Percentiles rank a stretch among this genome's conserved stretches.
phyloP scores from a whole-genome alignment of 257 asterid genomes.

The Oldenlandia corymbosa region DNA sequence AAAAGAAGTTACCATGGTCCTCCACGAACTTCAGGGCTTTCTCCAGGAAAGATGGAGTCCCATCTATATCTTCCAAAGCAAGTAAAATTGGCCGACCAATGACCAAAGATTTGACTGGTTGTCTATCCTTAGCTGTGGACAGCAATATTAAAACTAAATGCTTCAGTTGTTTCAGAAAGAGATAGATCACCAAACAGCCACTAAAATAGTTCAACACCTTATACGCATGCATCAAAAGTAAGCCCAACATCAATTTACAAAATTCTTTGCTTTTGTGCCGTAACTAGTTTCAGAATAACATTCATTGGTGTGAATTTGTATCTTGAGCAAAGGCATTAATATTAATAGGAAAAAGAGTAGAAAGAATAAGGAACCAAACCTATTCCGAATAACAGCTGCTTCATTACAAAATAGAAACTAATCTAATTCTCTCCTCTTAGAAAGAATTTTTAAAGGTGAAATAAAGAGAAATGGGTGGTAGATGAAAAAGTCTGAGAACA shows the following conservation, averaged over 20 bases:
- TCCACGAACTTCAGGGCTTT: conserved; percentile 91
- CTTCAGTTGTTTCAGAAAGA: conserved; percentile 9
- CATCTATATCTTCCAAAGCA: conserved; percentile 96
- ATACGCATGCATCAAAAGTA: background rate
- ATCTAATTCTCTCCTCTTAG: background rate
- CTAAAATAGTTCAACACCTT: background rate
- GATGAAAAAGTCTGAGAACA: no score
- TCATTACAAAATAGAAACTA: conserved; percentile 1
- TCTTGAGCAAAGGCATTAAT: background rate
- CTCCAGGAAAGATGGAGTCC: conserved; percentile 95
- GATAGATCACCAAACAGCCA: conserved; percentile 1
- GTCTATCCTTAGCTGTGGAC: conserved; percentile 66
- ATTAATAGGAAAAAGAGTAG: background rate
- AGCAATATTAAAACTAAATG: conserved; percentile 7
- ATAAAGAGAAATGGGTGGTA: background rate
- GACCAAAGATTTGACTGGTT: conserved; percentile 64
- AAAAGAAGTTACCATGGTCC: conserved; percentile 61
- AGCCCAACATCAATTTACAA: background rate
- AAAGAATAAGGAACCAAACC: background rate
- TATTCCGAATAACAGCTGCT: background rate
- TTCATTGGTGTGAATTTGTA: background rate
- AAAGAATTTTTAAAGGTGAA: background rate
- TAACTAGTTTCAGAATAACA: background rate
- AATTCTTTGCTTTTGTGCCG: background rate
- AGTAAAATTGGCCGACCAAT: conserved; percentile 91